Evolutionary conservation across 1,284 basidiomycete genomes (phyloP), one percentile per base, ranked within the genome.

Genomic region (Naganishia albida): DNA sequence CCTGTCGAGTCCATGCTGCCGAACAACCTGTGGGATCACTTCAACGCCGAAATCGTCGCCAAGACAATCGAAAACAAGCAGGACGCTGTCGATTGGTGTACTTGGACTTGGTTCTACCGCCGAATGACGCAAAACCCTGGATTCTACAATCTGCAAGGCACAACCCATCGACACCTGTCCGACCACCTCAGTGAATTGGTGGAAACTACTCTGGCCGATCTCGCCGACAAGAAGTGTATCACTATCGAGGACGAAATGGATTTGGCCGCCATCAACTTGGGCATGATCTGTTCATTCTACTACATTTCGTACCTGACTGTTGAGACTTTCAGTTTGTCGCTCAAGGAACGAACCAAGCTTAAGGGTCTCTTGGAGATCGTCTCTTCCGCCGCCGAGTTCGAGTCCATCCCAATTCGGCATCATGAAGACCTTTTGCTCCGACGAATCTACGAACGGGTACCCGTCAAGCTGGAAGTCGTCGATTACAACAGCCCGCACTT

Each of bases 1-100:
- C 96, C 96, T 2, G 93, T 99, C 71, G 95, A 99, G 77, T 94
- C 91, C 0, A 92, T 94, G 75, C 81, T 97, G 7, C 88, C 91
- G 0, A 91, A 89, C 1, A 84, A 89, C 75, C 82, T 92, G 7
- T 94, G 98, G 73, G 96, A 99, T 78, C 97, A 97, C 78, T 97
- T 99, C 86, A 86, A 99, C 68, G 92, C 95, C 1, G 96, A 99
- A 80, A 96, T 99, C 70, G 94, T 94, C 13, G 92, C 97, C 34
- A 93, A 93, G 82, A 99, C 95, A 3, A 96, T 99, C 68, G 94
- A 98, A 81, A 96, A 95, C 80, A 97, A 96, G 82, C 93, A 97
- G 79, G 93, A 93, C 76, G 92, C 92, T 0, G 91, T 93, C 85
- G 90, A 91, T 74, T 73, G 85, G 80, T 80, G 75, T 70, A 78